Evolutionary conservation across 495 filamentous ascomycete species (phyloP), one percentile per base, ranked within the genome.

Genomic region (Podospora anserina): DNA sequence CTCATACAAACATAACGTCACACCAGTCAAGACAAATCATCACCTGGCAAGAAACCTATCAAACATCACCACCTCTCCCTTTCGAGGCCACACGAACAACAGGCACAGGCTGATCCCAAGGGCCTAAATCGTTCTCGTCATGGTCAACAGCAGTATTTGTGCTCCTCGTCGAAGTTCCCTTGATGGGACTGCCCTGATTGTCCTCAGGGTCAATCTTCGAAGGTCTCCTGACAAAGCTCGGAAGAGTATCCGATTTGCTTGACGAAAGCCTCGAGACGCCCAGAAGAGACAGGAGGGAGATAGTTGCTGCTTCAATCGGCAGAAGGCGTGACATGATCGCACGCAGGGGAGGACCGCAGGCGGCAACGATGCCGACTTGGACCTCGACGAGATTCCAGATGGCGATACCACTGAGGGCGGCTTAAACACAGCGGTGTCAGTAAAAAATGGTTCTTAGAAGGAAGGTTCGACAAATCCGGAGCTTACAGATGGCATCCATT

Each of bases 381-480:
- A 69, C 68, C 56, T 75, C 71, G n/a, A 65, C 64, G 2, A 71
- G 30, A 16, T 72, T 75, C 71, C 71, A 73, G 53, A 73, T 67
- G 1, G 56, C 68, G 9, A 73, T 57, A 2, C 44, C 71, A 2
- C 67, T 69, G 19, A 66, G 58, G 15, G 49, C 56, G 19, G 60
- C 67, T 71, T 71, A 20, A 18, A 23, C 23, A 23, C 23, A 23
- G 23, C 23, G 23, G 23, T 23, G 23, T 23, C 23, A 23, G 23
- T 23, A 23, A 23, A 23, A 23, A 23, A 23, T 23, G 23, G 23
- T 1, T 23, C 23, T 23, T 23, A 1, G 23, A 23, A 23, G 23
- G 23, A 23, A 23, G 23, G 1, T 23, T 23, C 23, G 23, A 23
- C 23, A 23, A 23, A 23, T 23, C 23, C 23, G 23, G 23, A 23